Percentiles rank a stretch among this genome's conserved stretches.
Evolutionary conservation across 2,329 filamentous ascomycete species (phyloP).

Genomic region (Aphanoascus verrucosus): DNA sequence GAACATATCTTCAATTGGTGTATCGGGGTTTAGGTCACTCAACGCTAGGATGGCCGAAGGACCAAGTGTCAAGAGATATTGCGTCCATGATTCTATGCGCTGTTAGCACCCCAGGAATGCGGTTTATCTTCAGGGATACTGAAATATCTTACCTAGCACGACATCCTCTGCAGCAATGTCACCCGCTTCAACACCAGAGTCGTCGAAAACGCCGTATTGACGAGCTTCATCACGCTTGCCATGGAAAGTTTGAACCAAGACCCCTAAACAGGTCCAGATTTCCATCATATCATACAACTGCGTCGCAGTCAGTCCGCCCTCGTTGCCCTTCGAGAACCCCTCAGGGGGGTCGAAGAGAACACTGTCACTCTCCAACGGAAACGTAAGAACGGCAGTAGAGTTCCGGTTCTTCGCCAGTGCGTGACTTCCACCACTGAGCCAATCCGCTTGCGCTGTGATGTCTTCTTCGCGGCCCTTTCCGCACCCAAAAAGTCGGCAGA

Average conservation of each 20-base stretch:
- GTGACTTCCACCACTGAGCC: constrained; percentile 48
- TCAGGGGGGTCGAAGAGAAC: constrained; percentile 47
- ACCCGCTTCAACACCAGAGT: constrained; percentile 38
- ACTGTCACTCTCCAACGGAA: constrained; percentile 42
- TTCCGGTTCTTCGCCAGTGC: constrained; percentile 40
- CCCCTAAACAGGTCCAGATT: constrained; percentile 51
- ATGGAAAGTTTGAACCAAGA: constrained; percentile 46
- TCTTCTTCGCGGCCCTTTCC: constrained; percentile 50
- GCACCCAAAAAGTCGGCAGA: constrained; percentile 53
- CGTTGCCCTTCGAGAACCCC: constrained; percentile 49
- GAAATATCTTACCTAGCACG: constrained; percentile 39
- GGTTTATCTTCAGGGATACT: background rate
- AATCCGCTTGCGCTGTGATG: constrained; percentile 50
- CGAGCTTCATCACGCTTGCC: constrained; percentile 46
- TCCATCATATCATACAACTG: constrained; percentile 56
- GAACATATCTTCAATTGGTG: constrained; percentile 39
- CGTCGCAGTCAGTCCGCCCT: constrained; percentile 42
- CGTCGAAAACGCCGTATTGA: constrained; percentile 47
- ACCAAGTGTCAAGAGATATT: constrained; percentile 49
- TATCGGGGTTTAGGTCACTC: constrained; percentile 32
- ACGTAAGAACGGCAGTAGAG: constrained; percentile 39
- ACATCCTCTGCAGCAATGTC: constrained; percentile 38
- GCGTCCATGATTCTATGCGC: constrained; percentile 48
- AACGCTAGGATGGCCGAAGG: constrained; percentile 47
- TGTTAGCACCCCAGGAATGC: constrained; percentile 18